Evolutionary conservation across 352 stramenopile species (phyloP).

Genomic region (Phytopythium sindhum): DNA sequence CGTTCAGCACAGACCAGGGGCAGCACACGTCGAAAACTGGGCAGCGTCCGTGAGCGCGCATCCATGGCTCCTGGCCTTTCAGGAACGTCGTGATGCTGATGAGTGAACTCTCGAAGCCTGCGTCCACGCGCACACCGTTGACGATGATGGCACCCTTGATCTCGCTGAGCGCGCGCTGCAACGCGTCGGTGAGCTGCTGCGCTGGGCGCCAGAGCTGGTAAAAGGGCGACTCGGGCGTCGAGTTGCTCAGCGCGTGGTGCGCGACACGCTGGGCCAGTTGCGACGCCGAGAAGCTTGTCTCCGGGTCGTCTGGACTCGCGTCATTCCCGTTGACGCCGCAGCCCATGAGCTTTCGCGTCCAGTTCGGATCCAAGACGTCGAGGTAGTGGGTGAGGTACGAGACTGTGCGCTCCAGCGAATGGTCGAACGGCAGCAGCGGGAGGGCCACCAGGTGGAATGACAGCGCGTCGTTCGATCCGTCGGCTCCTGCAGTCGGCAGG

Average conservation of each 20-base stretch:
- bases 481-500: conserved; percentile 7
- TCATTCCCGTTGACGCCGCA: conserved; percentile 11
- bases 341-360: conserved; percentile 24
- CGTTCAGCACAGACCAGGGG: conserved; percentile 10
- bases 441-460: conserved; percentile 27
- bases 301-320: conserved; percentile 5
- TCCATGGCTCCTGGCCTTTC: conserved; percentile 15
- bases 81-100: conserved; percentile 13
- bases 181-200: conserved; percentile 10
- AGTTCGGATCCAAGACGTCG: conserved; percentile 21
- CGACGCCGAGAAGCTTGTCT: conserved; percentile 1
- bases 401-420: conserved; percentile 10
- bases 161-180: conserved; percentile 11
- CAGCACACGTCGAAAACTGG: conserved; percentile 6
- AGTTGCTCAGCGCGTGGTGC: neutral
- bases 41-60: conserved; percentile 9
- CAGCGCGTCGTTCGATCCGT: conserved; percentile 12
- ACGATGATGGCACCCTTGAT: conserved; percentile 8
- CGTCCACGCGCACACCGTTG: conserved; percentile 3
- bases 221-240: conserved; percentile 8
- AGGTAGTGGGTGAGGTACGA: conserved; percentile 11
- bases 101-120: conserved; percentile 5
- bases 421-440: conserved; percentile 12
- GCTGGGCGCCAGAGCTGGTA: conserved; percentile 16
- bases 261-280: neutral